These are phyloP conservation scores for Exophiala alcalophila DNA, from an alignment of 2,329 filamentous ascomycete species.

Conservation along the genomic window DNA sequence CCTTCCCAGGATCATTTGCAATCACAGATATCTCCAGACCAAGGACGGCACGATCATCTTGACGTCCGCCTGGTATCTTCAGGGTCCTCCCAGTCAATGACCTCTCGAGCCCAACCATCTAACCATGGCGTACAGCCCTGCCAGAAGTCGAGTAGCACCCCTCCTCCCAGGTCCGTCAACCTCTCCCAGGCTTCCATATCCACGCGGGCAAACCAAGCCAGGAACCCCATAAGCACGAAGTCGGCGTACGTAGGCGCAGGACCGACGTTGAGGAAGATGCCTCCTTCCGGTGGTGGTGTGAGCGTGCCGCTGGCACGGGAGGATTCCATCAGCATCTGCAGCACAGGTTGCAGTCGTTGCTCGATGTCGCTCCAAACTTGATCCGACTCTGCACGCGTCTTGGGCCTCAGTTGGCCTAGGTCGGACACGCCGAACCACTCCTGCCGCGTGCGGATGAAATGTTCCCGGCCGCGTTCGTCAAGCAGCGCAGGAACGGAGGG, in stretches of 20 bases:
- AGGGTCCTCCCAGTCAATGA: no score
- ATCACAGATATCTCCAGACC: no score
- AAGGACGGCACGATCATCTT: no score
- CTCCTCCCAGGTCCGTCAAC: constrained; percentile 1
- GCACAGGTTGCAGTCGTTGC: background rate
- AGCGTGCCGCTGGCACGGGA: background rate
- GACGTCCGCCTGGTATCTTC: no score
- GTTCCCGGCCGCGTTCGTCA: constrained; percentile 10
- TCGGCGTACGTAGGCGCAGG: constrained; percentile 6
- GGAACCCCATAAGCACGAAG: constrained; percentile 11
- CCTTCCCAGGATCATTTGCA: no score
- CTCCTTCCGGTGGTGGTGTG: no score
- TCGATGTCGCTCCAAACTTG: constrained; percentile 6
- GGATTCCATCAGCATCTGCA: background rate
- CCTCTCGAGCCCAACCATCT: no score
- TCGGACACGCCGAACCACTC: constrained; percentile 9
- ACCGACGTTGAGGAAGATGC: background rate
- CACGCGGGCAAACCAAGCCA: constrained; percentile 13
- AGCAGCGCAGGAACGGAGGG: constrained; percentile 10
- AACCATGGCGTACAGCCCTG: constrained; percentile 8
- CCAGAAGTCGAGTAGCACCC: constrained; percentile 6
- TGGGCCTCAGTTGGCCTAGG: constrained; percentile 4
- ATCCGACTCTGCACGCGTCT: constrained; percentile 5
- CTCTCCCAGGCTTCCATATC: constrained; percentile 5
- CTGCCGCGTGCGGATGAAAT: constrained; percentile 9